Evolutionary conservation across 306 rosid genomes (phyloP).

Genomic region (Aeschynomene evenia): DNA sequence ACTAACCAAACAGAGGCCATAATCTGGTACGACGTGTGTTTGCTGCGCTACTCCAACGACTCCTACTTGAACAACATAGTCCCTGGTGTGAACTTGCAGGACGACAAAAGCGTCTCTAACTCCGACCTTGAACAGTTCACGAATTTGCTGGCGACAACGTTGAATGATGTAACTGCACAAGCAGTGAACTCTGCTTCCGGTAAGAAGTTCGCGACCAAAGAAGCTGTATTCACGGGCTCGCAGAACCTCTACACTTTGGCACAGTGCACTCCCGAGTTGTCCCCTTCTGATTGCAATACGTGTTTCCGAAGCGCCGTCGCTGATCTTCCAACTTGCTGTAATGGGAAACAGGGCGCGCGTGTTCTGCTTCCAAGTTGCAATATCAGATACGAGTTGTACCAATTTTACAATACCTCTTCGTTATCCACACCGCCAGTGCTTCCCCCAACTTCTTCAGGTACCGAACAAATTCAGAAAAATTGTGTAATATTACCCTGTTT

Average conservation of each 20-base stretch:
- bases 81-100: accelerated
- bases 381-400: constrained; percentile 37
- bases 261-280: constrained; percentile 44
- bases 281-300: constrained; percentile 18
- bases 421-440: background rate
- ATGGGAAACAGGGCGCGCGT: constrained; percentile 34
- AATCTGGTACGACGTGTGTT: constrained; percentile 49
- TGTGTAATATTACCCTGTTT: background rate
- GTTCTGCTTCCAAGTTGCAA: constrained; percentile 38
- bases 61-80: constrained; percentile 32
- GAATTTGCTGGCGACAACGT: background rate
- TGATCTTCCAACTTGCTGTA: constrained; percentile 33
- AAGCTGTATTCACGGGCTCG: constrained; percentile 16
- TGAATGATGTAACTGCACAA: background rate
- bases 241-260: constrained; percentile 37
- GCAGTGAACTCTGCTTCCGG: constrained; percentile 23
- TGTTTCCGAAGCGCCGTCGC: constrained; percentile 32
- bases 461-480: background rate
- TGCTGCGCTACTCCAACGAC: constrained; percentile 44
- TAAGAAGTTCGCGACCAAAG: constrained; percentile 34
- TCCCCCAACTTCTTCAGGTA: constrained; percentile 34
- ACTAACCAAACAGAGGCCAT: constrained; percentile 42
- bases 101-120: background rate
- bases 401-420: constrained; percentile 35
- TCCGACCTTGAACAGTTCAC: constrained; percentile 10